Conservation (phyloP, 495 filamentous ascomycete genomes). For the Xylaria scruposa region DNA sequence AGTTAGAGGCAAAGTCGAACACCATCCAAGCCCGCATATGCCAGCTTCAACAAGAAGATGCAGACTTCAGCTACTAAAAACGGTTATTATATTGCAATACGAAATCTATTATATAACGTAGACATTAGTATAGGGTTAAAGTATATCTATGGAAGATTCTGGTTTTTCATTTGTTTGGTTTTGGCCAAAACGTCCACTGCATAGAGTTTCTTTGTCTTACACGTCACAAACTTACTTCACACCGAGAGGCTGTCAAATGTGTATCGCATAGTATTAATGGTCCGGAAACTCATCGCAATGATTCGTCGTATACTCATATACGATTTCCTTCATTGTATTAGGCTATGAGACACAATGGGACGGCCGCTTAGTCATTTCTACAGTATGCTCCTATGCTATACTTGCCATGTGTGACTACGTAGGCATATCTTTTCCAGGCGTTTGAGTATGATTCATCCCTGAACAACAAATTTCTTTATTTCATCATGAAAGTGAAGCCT, state of each 20-base stretch:
- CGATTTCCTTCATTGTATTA: background rate
- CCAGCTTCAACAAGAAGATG: background rate
- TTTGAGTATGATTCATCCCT: background rate
- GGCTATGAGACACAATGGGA: background rate
- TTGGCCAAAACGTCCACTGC: background rate
- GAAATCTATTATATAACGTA: background rate
- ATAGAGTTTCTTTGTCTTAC: background rate
- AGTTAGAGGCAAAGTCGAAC: too few relatives aligned
- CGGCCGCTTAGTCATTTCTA: background rate
- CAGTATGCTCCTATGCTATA: background rate
- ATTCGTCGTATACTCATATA: background rate
- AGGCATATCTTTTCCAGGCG: background rate
- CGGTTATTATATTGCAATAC: background rate
- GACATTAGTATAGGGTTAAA: background rate
- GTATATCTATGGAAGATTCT: background rate
- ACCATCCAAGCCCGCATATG: too few relatives aligned
- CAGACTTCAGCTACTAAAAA: background rate
- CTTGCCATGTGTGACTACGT: background rate
- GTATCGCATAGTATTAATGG: background rate
- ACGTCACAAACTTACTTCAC: background rate
- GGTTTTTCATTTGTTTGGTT: background rate
- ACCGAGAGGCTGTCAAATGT: background rate
- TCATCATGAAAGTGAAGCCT: background rate
- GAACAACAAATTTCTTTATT: background rate
- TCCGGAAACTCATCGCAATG: background rate